Conservation (phyloP, 257 asterid genomes). For the Cynanchum wilfordii region DNA sequence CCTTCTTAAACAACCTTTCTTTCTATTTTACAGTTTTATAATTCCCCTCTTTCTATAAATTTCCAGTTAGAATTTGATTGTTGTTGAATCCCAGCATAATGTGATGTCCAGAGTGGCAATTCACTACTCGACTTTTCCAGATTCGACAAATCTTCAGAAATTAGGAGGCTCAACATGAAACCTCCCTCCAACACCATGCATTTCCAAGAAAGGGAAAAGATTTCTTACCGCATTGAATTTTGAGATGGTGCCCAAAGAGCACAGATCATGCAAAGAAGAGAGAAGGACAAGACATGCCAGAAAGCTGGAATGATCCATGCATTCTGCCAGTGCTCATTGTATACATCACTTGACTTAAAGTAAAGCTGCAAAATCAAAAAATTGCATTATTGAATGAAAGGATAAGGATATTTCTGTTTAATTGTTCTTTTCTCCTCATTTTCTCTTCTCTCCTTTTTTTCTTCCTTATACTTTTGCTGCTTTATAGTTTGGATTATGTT, state of each 20-base stretch:
- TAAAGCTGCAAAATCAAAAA: conserved; percentile 56
- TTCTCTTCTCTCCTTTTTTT: not conserved
- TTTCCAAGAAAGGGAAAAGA: not conserved
- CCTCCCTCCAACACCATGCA: not conserved
- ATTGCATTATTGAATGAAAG: conserved; percentile 1
- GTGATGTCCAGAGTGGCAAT: not conserved
- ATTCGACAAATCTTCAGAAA: not conserved
- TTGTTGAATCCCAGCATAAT: not conserved
- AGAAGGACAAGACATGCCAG: conserved; percentile 92
- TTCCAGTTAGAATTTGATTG: not conserved
- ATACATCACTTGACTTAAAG: conserved; percentile 78
- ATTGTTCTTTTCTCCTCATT: no score
- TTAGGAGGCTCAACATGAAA: not conserved
- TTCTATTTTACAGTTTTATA: no score
- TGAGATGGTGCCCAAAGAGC: conserved; percentile 98
- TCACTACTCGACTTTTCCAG: not conserved
- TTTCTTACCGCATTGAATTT: conserved; percentile 72
- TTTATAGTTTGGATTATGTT: not conserved
- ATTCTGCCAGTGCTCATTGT: conserved; percentile 91
- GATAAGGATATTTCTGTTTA: not conserved
- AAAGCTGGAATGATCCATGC: conserved; percentile 98
- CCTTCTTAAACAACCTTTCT: not conserved
- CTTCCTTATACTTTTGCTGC: not conserved
- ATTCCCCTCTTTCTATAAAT: not conserved
- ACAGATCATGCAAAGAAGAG: conserved; percentile 81